Evolutionary conservation across 495 filamentous ascomycete species (phyloP).

Genomic region (Sporormia fimetaria): DNA sequence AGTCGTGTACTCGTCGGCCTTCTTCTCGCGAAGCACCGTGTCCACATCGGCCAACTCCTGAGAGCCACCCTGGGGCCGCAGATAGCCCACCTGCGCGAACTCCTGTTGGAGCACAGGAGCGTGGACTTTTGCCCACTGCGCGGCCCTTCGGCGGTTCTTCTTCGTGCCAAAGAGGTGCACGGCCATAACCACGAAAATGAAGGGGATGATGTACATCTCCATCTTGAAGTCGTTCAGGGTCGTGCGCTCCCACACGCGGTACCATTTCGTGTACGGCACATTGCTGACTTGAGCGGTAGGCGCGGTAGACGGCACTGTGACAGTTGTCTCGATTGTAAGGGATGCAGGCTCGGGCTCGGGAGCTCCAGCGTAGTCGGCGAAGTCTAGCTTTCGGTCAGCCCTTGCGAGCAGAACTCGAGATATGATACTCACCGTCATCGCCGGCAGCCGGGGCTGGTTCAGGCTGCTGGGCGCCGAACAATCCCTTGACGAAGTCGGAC

Average conservation of each 20-base stretch:
- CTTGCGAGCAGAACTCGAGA: neutral
- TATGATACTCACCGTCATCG: constrained; percentile 20
- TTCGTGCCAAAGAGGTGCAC: constrained; percentile 75
- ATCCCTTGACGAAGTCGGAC: constrained; percentile 30
- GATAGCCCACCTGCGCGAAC: constrained; percentile 82
- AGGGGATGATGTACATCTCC: constrained; percentile 69
- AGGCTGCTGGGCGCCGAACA: constrained; percentile 31
- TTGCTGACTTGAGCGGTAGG: constrained; percentile 29
- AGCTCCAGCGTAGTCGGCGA: constrained; percentile 39
- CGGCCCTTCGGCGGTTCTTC: constrained; percentile 68
- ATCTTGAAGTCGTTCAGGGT: constrained; percentile 68
- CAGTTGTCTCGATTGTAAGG: constrained; percentile 31
- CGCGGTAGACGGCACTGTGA: constrained; percentile 40
- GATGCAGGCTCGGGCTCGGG: constrained; percentile 34
- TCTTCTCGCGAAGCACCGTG: constrained; percentile 65
- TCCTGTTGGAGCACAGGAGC: constrained; percentile 60
- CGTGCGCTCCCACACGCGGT: constrained; percentile 86
- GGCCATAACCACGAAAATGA: constrained; percentile 59
- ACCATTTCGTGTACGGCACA: constrained; percentile 81
- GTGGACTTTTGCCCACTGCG: constrained; percentile 68
- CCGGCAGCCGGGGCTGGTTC: constrained; percentile 23
- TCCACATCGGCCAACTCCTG: constrained; percentile 41
- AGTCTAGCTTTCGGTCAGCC: constrained; percentile 30
- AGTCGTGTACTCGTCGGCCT: constrained; percentile 66
- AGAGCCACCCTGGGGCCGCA: constrained; percentile 27